Base-by-base conservation (phyloP, 1,284 basidiomycete species). In the Testicularia cyperi region DNA sequence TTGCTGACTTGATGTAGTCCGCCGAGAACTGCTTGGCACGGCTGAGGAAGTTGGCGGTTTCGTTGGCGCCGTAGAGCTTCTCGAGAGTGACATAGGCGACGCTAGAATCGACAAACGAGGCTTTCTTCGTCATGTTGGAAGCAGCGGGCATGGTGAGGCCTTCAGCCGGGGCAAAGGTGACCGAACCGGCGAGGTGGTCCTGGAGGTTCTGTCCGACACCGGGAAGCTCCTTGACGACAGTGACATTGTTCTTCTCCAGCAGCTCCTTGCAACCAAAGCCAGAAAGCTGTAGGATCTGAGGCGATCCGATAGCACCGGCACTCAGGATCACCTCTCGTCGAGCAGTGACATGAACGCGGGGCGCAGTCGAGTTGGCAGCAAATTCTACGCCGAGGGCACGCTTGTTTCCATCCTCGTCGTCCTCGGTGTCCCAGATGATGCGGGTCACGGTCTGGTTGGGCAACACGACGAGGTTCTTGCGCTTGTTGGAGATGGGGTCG, bases 181-280 rank as follows among this genome's bases (percentile, higher is more conserved):
- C 54, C 1, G 51, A 39, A 5, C 47, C 43, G 10, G 56, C 42
- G 2, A 72, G 48, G 44, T 83, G 82, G 41, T 83, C 82, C 43
- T 82, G 82, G 6, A 82, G 68, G 62, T 83, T 83, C 56, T 78
- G 77, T 5, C 82, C 82, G 2, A 83, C 81, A 4, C 81, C 81
- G 5, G 79, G 78, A 13, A 83, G 76, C 21, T 80, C 72, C 24
- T 81, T 63, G 42, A 78, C 74, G 4, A 78, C 43, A 2, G 75
- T 70, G 14, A 83, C 75, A 9, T 78, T 78, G n/a, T 79, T 58
- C 27, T 58, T 69, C 10, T 68, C 53, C 10, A 83, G 74, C 1
- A 81, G 64, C 10, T 77, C 71, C 16, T 65, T 68, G 36, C 77
- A 62, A 6, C 82, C 82, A 28, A 83, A 80, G 6, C 82, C 82